Conservation (phyloP, 306 rosid genomes). For the Medicago truncatula region MtrunA17r5.0-ANR NC_053048.1:39194001-39194500, state of each 20-base stretch:
- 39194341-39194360: not conserved
- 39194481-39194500: no score
- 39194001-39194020: not conserved
- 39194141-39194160: not conserved
- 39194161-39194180: not conserved
- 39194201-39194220: not conserved
- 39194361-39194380: not conserved
- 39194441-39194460: no score
- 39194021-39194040: not conserved
- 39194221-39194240: not conserved
- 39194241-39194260: not conserved
- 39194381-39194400: not conserved
- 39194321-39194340: not conserved
- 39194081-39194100: not conserved
- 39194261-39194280: not conserved
- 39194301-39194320: constrained; percentile 5
- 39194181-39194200: not conserved
- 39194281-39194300: not conserved
- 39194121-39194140: not conserved
- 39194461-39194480: no score
- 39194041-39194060: not conserved
- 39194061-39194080: not conserved
- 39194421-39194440: no score
- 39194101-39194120: not conserved
- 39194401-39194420: not conserved